These are phyloP conservation scores for Cladosporium sphaerospermum DNA, from an alignment of 2,329 filamentous ascomycete species.

Conservation along the genomic window DNA sequence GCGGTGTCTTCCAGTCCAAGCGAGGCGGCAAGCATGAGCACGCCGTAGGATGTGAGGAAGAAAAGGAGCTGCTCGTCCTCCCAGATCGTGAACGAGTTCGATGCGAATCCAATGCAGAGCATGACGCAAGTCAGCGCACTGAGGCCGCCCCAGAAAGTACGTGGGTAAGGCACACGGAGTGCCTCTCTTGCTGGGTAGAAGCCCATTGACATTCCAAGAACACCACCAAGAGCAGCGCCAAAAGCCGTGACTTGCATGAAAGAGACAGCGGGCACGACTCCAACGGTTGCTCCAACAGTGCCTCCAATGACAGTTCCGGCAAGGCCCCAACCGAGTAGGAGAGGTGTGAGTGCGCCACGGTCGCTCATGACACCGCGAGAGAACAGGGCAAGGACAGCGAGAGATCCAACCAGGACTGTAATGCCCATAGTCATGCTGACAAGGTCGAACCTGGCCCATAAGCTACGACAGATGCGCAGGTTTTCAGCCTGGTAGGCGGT, in stretches of 20 bases:
- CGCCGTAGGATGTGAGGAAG: slow-evolving; percentile 81
- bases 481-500: slow-evolving; percentile 71
- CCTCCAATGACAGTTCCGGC: slow-evolving; percentile 42
- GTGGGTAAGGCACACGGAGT: slow-evolving; percentile 55
- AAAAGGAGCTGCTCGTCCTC: slow-evolving; percentile 92
- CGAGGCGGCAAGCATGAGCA: slow-evolving; percentile 67
- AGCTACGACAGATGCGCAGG: slow-evolving; percentile 67
- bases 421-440: slow-evolving; percentile 79
- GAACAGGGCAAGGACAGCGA: slow-evolving; percentile 67
- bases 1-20: slow-evolving; percentile 61
- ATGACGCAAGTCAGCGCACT: slow-evolving; percentile 73
- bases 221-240: slow-evolving; percentile 34
- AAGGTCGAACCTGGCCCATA: slow-evolving; percentile 92
- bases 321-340: slow-evolving; percentile 46
- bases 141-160: slow-evolving; percentile 83
- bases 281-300: slow-evolving; percentile 22
- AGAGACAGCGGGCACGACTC: slow-evolving; percentile 31
- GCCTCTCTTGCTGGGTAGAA: slow-evolving; percentile 37
- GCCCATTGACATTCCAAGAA: slow-evolving; percentile 35
- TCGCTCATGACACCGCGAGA: slow-evolving; percentile 53
- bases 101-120: slow-evolving; percentile 89
- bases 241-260: slow-evolving; percentile 37
- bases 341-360: slow-evolving; percentile 47
- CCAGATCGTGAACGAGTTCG: slow-evolving; percentile 98
- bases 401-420: slow-evolving; percentile 58